Evolutionary conservation across 2,329 filamentous ascomycete species (phyloP).

Genomic region (Xylariaceae sp.): DNA sequence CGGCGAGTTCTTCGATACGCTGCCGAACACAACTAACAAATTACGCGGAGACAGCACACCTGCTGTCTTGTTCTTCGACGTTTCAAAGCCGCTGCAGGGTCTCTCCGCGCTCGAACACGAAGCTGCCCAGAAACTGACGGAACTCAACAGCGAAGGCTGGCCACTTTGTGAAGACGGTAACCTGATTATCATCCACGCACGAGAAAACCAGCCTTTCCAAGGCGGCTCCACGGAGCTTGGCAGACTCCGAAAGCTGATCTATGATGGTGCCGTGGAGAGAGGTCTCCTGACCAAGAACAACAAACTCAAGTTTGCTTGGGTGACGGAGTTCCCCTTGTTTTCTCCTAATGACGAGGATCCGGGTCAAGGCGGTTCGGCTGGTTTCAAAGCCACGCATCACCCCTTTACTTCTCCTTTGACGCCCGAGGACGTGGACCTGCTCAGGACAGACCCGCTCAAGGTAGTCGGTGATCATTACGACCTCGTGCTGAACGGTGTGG

Average conservation of each 20-base stretch:
- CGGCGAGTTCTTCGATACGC: constrained; percentile 63
- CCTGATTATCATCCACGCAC: constrained; percentile 74
- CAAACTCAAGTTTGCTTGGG: constrained; percentile 71
- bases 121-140: constrained; percentile 25
- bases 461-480: constrained; percentile 89
- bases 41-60: constrained; percentile 70
- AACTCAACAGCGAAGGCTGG: constrained; percentile 21
- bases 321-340: constrained; percentile 89
- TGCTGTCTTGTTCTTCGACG: constrained; percentile 71
- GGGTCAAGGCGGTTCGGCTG: constrained; percentile 75
- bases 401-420: constrained; percentile 87
- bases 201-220: constrained; percentile 56
- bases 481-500: constrained; percentile 89
- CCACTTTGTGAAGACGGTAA: constrained; percentile 62
- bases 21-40: constrained; percentile 53
- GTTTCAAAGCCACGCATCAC: constrained; percentile 85
- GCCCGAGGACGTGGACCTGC: constrained; percentile 64
- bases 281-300: constrained; percentile 46
- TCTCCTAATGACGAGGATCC: constrained; percentile 61
- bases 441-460: constrained; percentile 64
- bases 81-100: constrained; percentile 66
- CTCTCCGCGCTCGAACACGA: constrained; percentile 48
- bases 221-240: constrained; percentile 69
- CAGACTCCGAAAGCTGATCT: constrained; percentile 63
- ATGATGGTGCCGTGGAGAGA: constrained; percentile 62